These are phyloP conservation scores for Zoysia pacifica DNA, from an alignment of 176 grass and related monocot species.

Conservation along the genomic window DNA sequence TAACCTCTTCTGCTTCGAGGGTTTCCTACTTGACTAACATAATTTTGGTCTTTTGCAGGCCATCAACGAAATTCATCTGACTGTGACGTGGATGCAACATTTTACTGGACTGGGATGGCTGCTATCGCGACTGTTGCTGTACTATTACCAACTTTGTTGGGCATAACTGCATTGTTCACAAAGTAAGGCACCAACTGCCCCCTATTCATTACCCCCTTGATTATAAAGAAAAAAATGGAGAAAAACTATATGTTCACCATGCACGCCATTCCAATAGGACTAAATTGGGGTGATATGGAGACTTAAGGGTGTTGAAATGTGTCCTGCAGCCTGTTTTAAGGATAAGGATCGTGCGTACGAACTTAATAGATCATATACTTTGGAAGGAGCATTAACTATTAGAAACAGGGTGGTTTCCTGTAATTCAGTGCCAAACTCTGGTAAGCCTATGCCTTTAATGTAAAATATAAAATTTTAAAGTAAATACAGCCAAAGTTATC, in stretches of 20 bases:
- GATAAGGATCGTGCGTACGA: not conserved
- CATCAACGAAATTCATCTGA: slow-evolving; percentile 59
- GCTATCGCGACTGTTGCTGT: slow-evolving; percentile 60
- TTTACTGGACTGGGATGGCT: slow-evolving; percentile 79
- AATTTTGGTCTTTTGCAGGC: slow-evolving; percentile 49
- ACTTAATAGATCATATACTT: slow-evolving; percentile 20
- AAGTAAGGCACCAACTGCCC: slow-evolving; percentile 55
- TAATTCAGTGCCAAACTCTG: not conserved
- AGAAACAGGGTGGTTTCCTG: not conserved
- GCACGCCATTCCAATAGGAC: not conserved
- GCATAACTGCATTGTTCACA: slow-evolving; percentile 77
- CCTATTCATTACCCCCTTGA: not conserved
- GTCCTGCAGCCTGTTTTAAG: not conserved
- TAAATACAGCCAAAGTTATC: not conserved
- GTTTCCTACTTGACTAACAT: slow-evolving; percentile 1
- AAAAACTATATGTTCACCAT: not conserved
- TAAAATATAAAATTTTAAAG: not conserved
- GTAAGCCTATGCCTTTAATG: not conserved
- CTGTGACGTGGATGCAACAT: slow-evolving; percentile 48
- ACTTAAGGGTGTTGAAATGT: not conserved
- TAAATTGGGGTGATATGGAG: not conserved
- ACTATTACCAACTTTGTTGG: slow-evolving; percentile 62
- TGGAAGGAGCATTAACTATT: not conserved
- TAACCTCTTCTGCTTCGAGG: slow-evolving; percentile 10
- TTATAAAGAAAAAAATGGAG: not conserved